Base-by-base conservation (phyloP, 805 yeast genomes). In the Zygoascus ofunaensis region DNA sequence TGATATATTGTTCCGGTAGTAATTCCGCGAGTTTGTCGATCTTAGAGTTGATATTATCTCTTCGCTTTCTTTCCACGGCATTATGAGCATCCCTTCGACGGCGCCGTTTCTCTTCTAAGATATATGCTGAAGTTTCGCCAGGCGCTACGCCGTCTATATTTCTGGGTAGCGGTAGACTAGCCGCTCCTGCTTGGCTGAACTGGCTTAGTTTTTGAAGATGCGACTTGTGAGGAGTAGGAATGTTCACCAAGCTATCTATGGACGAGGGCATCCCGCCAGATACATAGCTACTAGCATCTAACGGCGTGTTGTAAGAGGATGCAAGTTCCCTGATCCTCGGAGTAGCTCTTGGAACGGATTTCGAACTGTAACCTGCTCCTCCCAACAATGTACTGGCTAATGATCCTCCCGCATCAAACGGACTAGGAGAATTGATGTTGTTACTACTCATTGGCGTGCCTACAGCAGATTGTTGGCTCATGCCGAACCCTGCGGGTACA, bases 51-150 rank as follows among this genome's bases (percentile, higher is more conserved):
- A 89, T 89, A 54, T 86, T 70, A 61, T 90, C 97, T 50, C 97
- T 72, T 58, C 97, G 74, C 54, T 95, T 72, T 55, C 96, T 73
- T 62, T 89, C 97, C 3, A 89, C 97, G 1, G 95, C 95, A 59
- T 89, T 89, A 62, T 89, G 97, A 49, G 87, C 80, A 58, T 87
- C 95, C 48, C 95, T 68, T 50, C 95, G 73, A 50, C 95, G 72
- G 49, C 78, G 75, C 43, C 83, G 61, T 57, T 82, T 83, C 47
- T 82, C 87, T 3, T 74, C 62, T 33, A 73, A 36, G 19, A 45
- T 24, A 37, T 45, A 49, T 30, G 43, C 51, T 44, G 47, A 49
- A 18, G 37, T 15, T 12, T 7, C 7, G 12, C 30, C 30, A 12
- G 47, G 49, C 7, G 37, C 10, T 12, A 12, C 7, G 12, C 30